A percentile compares a stretch with the other conserved stretches of the same genome.
Conservation (phyloP, 192 early-diverging fungal species). For the Chytriomyces confervae region DNA sequence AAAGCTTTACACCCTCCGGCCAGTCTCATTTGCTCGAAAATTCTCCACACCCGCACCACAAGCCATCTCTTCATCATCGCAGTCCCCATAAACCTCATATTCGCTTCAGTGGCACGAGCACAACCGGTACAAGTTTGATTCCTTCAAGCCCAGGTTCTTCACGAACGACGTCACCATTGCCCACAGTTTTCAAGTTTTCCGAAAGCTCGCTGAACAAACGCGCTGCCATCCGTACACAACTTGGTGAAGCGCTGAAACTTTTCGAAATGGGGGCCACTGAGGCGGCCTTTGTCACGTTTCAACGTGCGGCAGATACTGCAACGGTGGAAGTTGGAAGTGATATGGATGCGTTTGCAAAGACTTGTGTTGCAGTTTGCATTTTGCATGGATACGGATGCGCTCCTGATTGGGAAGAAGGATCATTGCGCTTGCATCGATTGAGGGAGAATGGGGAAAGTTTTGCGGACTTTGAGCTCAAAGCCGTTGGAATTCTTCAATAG, state of each 20-base stretch:
- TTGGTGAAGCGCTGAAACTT: slow-evolving; percentile 2
- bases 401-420: neutral
- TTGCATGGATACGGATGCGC: slow-evolving; percentile 23
- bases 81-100: neutral
- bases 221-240: slow-evolving; percentile 3
- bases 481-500: neutral
- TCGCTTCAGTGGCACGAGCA: neutral
- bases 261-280: slow-evolving; percentile 34
- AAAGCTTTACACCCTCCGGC: too few species aligned
- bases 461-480: slow-evolving; percentile 1
- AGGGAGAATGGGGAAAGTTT: slow-evolving; percentile 11
- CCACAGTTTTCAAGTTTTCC: too few species aligned
- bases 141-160: neutral
- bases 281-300: slow-evolving; percentile 28
- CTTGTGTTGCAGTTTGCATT: slow-evolving; percentile 27
- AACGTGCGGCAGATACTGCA: neutral
- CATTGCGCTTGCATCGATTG: slow-evolving; percentile 19
- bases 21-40: too few species aligned
- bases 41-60: too few species aligned
- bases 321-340: neutral
- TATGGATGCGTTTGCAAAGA: slow-evolving; percentile 18
- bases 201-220: too few species aligned
- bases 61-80: too few species aligned
- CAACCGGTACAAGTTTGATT: neutral
- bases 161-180: neutral